Percentiles rank a stretch among this genome's conserved stretches.
Evolutionary conservation across 805 yeast genomes (phyloP).

Genomic region (Kazachstania taianensis): DNA sequence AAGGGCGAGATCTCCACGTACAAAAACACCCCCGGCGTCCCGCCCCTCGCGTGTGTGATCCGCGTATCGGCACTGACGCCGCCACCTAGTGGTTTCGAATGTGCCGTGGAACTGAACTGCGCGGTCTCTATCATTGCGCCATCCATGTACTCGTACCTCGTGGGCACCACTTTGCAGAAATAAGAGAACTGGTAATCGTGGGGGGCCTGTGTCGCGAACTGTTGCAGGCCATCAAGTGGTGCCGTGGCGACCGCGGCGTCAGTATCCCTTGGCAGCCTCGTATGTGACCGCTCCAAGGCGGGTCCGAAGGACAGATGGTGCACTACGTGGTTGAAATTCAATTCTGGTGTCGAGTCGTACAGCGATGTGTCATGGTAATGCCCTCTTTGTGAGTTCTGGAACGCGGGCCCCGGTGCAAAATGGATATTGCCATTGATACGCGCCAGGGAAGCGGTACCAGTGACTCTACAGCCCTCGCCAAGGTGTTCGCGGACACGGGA

Average conservation of each 20-base stretch:
- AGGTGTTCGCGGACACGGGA: constrained; percentile 44
- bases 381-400: constrained; percentile 33
- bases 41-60: constrained; percentile 74
- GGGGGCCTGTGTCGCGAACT: constrained; percentile 25
- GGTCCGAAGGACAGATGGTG: constrained; percentile 78
- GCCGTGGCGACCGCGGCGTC: constrained; percentile 31
- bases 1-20: constrained; percentile 87
- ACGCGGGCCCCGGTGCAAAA: constrained; percentile 89
- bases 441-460: constrained; percentile 69
- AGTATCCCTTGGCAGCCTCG: too few species aligned
- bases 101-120: constrained; percentile 82
- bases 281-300: not conserved
- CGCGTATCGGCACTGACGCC: constrained; percentile 90
- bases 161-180: constrained; percentile 81
- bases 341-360: constrained; percentile 48
- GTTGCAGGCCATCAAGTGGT: constrained; percentile 55
- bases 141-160: constrained; percentile 65
- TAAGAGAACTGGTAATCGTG: constrained; percentile 65
- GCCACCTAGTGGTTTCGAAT: constrained; percentile 75
- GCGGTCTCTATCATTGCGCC: constrained; percentile 53
- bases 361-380: constrained; percentile 84
- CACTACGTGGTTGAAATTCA: constrained; percentile 68
- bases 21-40: constrained; percentile 86
- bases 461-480: constrained; percentile 79
- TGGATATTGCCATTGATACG: constrained; percentile 86